Conservation (phyloP, 805 yeast species). For the Torulaspora quercuum region DNA sequence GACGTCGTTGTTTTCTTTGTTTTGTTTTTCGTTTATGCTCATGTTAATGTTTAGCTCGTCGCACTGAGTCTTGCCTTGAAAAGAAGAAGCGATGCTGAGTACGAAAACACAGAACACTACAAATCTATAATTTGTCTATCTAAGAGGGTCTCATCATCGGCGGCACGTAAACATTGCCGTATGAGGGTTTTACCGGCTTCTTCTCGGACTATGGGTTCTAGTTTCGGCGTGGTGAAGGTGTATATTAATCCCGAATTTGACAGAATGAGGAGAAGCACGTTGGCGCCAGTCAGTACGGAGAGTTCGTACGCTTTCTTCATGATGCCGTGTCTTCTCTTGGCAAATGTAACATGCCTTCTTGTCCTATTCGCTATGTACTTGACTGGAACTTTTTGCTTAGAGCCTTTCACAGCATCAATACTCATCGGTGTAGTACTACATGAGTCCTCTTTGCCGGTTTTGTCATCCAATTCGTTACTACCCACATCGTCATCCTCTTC, state of each 20-base stretch:
- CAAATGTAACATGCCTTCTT: slow-evolving; percentile 94
- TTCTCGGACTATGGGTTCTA: slow-evolving; percentile 91
- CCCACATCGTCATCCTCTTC: too few relatives aligned
- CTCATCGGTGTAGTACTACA: slow-evolving; percentile 7
- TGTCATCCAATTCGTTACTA: slow-evolving; percentile 6
- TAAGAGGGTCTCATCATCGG: too few relatives aligned
- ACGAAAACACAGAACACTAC: too few relatives aligned
- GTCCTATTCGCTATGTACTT: slow-evolving; percentile 94
- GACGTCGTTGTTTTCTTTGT: neutral
- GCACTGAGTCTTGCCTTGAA: too few relatives aligned
- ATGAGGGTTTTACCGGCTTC: slow-evolving; percentile 91
- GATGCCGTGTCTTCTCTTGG: slow-evolving; percentile 95
- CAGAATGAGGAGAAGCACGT: slow-evolving; percentile 85
- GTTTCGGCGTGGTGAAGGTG: slow-evolving; percentile 94
- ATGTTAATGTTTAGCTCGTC: slow-evolving; percentile 1
- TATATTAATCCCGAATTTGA: slow-evolving; percentile 94
- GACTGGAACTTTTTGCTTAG: slow-evolving; percentile 40
- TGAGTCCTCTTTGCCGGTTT: slow-evolving; percentile 1
- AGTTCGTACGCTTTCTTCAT: slow-evolving; percentile 98
- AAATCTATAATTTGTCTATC: too few relatives aligned
- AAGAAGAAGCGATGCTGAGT: too few relatives aligned
- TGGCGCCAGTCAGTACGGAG: slow-evolving; percentile 93
- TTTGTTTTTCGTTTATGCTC: neutral
- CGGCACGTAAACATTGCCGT: slow-evolving; percentile 88
- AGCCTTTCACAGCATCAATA: slow-evolving; percentile 1